These are phyloP conservation scores for Erodium trifolium DNA, from an alignment of 441 rosid species.

Conservation along the genomic window DNA sequence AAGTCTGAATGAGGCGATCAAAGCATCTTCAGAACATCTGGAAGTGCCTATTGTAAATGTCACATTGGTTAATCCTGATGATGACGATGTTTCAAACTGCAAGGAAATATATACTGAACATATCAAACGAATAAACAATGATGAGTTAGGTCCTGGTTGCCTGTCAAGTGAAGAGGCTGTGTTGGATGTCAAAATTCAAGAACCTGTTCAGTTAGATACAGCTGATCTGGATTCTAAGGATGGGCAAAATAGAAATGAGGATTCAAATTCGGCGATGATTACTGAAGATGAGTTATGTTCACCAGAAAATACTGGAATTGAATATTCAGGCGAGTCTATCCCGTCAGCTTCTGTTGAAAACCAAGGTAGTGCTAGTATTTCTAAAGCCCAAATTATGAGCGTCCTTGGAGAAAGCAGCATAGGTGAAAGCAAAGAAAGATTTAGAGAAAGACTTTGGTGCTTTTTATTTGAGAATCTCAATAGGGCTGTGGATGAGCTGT, in stretches of 20 bases:
- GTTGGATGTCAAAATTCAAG: constrained; percentile 21
- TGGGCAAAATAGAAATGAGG: constrained; percentile 18
- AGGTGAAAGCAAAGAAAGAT: constrained; percentile 71
- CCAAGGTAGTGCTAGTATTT: constrained; percentile 15
- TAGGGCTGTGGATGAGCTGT: constrained; percentile 78
- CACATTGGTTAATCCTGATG: constrained; percentile 19
- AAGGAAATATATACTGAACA: constrained; percentile 20
- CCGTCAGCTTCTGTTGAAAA: constrained; percentile 20
- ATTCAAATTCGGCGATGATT: constrained; percentile 15
- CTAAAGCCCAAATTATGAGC: constrained; percentile 26
- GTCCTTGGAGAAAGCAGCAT: constrained; percentile 39
- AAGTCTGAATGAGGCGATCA: constrained; percentile 22
- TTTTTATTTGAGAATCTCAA: constrained; percentile 78
- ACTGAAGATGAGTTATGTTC: constrained; percentile 23
- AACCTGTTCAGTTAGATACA: constrained; percentile 21
- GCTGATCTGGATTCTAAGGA: constrained; percentile 21
- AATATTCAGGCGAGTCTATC: constrained; percentile 24
- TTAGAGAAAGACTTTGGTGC: constrained; percentile 75
- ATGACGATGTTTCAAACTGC: constrained; percentile 24
- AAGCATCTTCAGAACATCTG: constrained; percentile 20
- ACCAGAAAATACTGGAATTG: constrained; percentile 24
- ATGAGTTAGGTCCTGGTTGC: constrained; percentile 16
- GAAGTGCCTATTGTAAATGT: constrained; percentile 19
- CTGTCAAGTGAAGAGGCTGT: constrained; percentile 26
- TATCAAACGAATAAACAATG: constrained; percentile 18